Conservation (phyloP, 2,329 filamentous ascomycete species). For the Fusarium burgessii region DNA sequence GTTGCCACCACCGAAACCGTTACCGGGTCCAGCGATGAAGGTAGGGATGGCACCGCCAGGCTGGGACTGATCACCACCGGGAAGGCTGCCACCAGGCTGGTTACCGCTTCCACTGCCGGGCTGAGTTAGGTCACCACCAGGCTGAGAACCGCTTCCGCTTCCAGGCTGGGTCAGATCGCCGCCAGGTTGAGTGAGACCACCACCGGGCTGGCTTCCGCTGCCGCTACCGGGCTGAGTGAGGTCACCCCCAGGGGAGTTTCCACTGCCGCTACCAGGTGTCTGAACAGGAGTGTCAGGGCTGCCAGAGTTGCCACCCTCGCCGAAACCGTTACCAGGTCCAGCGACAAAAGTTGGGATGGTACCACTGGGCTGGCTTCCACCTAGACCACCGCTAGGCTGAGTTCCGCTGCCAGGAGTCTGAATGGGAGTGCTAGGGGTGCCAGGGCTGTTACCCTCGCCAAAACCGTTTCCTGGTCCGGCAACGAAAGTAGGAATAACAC, state of each 20-base stretch:
- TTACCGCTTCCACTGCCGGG: constrained; percentile 1
- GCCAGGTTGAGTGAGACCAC: background rate
- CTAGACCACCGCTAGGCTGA: background rate
- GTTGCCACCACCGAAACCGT: constrained; percentile 20
- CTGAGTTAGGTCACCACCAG: background rate
- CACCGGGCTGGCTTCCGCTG: background rate
- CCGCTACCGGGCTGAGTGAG: constrained; percentile 9
- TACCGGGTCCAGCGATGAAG: constrained; percentile 20
- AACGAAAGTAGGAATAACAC: constrained; percentile 21
- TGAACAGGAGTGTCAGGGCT: background rate
- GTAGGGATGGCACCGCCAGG: constrained; percentile 11
- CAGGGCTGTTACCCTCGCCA: background rate
- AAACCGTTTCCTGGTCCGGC: constrained; percentile 26
- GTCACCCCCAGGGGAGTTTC: too few species aligned
- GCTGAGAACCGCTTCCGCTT: background rate
- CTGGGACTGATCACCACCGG: constrained; percentile 1
- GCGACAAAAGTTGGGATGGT: constrained; percentile 23
- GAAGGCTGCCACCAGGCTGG: background rate
- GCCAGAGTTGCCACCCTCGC: background rate
- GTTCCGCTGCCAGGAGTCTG: constrained; percentile 4
- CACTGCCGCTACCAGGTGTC: constrained; percentile 9
- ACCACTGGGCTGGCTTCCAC: background rate
- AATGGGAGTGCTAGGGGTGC: background rate
- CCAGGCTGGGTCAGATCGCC: background rate
- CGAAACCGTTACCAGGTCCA: constrained; percentile 20